A percentile compares a stretch with the other conserved stretches of the same genome.
These are phyloP conservation scores for Mycena filopes DNA, from an alignment of 768 basidiomycete genomes.

Conservation along the genomic window DNA sequence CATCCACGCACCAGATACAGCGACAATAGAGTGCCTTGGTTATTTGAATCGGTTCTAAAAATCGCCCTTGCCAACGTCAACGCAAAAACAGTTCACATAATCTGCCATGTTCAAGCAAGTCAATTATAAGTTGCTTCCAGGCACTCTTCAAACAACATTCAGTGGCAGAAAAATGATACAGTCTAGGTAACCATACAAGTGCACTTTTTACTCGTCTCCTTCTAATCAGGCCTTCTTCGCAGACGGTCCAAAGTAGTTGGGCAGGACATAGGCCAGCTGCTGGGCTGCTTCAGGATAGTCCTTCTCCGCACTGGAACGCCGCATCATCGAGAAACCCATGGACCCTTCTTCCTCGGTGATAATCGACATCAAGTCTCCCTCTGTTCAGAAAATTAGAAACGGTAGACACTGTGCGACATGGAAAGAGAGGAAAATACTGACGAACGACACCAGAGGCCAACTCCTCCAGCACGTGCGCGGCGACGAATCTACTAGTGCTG, in stretches of 20 bases:
- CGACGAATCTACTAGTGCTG: conserved; percentile 80
- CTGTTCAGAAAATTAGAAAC: not conserved
- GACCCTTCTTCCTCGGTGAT: conserved; percentile 78
- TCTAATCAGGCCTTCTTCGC: not conserved
- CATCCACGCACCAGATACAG: no score
- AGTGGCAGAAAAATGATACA: no score
- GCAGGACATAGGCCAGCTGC: conserved; percentile 80
- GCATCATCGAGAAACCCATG: conserved; percentile 91
- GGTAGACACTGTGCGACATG: not conserved
- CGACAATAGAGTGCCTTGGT: no score
- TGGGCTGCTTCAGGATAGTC: conserved; percentile 50
- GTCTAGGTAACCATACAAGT: no score
- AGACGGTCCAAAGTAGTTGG: conserved; percentile 69
- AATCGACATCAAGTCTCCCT: conserved; percentile 38
- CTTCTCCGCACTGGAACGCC: conserved; percentile 51
- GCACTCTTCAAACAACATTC: no score
- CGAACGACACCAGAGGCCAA: conserved; percentile 44
- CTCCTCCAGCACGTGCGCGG: conserved; percentile 71
- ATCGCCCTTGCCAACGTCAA: no score
- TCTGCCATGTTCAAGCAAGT: no score
- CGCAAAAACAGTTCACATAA: no score
- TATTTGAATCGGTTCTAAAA: no score
- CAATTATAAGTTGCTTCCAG: no score
- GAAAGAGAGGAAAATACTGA: not conserved
- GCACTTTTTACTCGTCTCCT: not conserved